A percentile compares a stretch with the other conserved stretches of the same genome.
These are phyloP conservation scores for Rhodotorula sp. DNA, from an alignment of 1,284 basidiomycete genomes.

Conservation along the genomic window DNA sequence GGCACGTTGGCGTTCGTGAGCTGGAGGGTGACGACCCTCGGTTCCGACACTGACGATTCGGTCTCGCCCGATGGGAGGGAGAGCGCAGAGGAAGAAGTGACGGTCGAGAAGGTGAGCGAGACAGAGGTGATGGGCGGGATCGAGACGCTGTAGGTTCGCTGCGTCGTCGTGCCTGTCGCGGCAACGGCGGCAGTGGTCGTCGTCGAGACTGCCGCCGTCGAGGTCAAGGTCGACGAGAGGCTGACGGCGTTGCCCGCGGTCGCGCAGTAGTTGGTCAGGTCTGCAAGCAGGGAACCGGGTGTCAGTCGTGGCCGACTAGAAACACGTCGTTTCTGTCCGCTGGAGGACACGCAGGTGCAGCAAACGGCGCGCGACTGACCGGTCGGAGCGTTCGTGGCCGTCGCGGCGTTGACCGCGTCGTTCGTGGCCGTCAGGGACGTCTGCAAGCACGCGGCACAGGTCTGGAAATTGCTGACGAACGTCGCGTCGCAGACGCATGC, in stretches of 20 bases:
- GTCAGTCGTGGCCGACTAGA: no score
- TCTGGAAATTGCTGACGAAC: background rate
- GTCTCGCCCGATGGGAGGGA: background rate
- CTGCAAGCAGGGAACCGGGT: background rate
- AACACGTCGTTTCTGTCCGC: no score
- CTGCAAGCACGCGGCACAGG: constrained; percentile 10
- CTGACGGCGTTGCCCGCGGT: background rate
- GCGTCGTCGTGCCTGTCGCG: background rate
- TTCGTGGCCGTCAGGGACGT: background rate
- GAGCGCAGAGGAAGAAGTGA: background rate
- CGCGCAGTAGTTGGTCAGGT: constrained; percentile 12
- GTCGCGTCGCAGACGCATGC: constrained; percentile 16
- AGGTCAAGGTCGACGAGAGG: no score
- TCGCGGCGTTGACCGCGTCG: constrained; percentile 13
- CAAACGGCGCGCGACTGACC: constrained; percentile 3
- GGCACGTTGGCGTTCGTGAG: background rate
- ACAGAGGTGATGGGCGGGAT: background rate
- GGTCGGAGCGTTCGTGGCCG: background rate
- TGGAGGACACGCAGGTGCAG: no score
- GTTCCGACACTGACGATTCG: background rate
- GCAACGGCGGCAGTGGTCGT: no score
- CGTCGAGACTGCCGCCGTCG: no score
- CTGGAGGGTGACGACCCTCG: background rate
- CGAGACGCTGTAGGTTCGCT: background rate
- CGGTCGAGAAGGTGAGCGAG: background rate